Base-by-base conservation (phyloP, 148 eudicot species). In the Mesembryanthemum crystallinum region DNA sequence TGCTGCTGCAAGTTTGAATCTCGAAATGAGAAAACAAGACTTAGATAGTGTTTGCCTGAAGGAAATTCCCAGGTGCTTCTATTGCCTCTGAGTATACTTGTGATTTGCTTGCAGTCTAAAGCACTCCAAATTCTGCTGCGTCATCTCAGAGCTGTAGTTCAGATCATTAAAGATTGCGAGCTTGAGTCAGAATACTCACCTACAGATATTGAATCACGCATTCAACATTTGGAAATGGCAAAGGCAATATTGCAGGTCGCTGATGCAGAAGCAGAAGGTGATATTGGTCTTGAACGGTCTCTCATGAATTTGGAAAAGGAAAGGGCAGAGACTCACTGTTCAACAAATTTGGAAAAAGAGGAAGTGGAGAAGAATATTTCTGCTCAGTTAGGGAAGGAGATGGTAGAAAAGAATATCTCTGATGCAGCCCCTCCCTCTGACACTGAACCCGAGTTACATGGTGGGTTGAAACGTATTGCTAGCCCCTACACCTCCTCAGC, bases 81-180 rank as follows among this genome's bases (percentile, higher is more conserved):
- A 37, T 13, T 67, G 39, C 32, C 71, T 23, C 49, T 66, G 25
- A 35, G 39, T 66, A 4, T 51, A 10, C 14, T 52, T 20, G 3
- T 52, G 61, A 21, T 66, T 23, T 17, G 18, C 37, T 66, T 65
- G 64, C 78, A 75, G 78, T 24, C 64, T 52, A 67, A 66, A 33
- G 12, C 25, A 14, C 28, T 62, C 4, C 69, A 20, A 11, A 65
- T 24, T 9, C 63, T 65, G 51, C 12, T 75, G 47, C 3, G n/a
- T 25, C 28, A 54, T 35, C 78, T 75, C 35, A 54, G 30, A 75
- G 64, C 20, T 24, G 78, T 75, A 65, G 64, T 65, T 7, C 71
- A 54, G 5, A 33, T 65, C 54, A 75, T 75, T 21, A 65, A 75
- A n/a, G 78, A 75, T 28, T 75, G 27, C 70, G 20, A 55, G 64